Percentiles rank a stretch among this genome's conserved stretches.
These are phyloP conservation scores for Entonaema liquescens DNA, from an alignment of 495 filamentous ascomycete genomes.

Conservation along the genomic window DNA sequence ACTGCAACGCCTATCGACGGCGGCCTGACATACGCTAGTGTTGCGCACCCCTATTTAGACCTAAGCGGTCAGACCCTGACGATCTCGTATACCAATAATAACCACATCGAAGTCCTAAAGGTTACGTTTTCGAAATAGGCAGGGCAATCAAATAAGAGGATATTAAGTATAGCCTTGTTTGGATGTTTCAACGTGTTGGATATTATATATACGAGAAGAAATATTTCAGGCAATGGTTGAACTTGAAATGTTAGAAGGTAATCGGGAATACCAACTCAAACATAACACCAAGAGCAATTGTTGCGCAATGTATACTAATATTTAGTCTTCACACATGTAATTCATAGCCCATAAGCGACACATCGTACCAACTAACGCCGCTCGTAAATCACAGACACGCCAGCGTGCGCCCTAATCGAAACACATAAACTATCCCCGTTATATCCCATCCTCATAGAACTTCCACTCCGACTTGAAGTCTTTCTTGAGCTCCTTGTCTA, in stretches of 20 bases:
- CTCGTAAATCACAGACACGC: neutral
- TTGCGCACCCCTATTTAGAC: neutral
- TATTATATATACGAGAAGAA: neutral
- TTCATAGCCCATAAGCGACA: neutral
- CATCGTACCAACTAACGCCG: neutral
- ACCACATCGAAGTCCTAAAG: neutral
- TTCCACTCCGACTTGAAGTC: conserved; percentile 48
- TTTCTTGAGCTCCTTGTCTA: conserved; percentile 42
- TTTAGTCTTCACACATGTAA: neutral
- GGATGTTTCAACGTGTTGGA: too few relatives aligned
- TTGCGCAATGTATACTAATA: neutral
- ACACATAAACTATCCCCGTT: neutral
- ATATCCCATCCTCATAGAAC: conserved; percentile 42
- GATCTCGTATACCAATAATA: neutral
- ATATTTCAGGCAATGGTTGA: neutral
- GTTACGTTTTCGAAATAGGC: neutral
- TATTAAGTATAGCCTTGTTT: too few relatives aligned
- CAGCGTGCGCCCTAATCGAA: neutral
- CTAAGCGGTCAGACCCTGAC: neutral
- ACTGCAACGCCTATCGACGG: neutral
- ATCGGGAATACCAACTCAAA: neutral
- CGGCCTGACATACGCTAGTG: neutral
- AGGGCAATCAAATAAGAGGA: too few relatives aligned
- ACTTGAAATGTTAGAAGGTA: neutral
- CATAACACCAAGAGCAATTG: neutral